Percentiles rank a stretch among this genome's conserved stretches.
Conservation (phyloP, 2,329 filamentous ascomycete genomes). For the Periconia digitata region DNA sequence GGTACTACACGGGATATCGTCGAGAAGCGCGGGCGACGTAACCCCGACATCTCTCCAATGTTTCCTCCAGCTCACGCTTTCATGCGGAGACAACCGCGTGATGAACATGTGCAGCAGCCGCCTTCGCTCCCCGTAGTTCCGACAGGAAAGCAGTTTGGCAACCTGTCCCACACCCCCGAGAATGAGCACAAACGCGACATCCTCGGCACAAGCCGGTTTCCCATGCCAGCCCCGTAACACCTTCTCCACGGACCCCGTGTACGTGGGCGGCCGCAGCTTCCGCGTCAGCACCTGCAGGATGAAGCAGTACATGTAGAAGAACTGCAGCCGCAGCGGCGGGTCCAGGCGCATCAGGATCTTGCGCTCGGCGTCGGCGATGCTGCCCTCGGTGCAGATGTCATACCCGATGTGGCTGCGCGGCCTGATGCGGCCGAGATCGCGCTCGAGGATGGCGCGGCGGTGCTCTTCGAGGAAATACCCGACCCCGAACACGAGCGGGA, state of each 20-base stretch:
- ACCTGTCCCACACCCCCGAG: conserved; percentile 38
- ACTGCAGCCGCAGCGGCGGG: conserved; percentile 35
- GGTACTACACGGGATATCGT: conserved; percentile 38
- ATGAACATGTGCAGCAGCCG: conserved; percentile 36
- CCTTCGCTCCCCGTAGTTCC: conserved; percentile 34
- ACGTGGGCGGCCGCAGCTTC: conserved; percentile 33
- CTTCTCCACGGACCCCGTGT: conserved; percentile 31
- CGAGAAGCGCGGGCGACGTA: conserved; percentile 35
- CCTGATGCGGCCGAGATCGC: conserved; percentile 37
- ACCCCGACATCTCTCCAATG: conserved; percentile 40
- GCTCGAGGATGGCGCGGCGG: conserved; percentile 30
- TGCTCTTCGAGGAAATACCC: conserved; percentile 42
- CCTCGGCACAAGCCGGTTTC: conserved; percentile 36
- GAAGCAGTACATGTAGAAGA: conserved; percentile 43
- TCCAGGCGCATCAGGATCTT: conserved; percentile 35
- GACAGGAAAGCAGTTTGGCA: conserved; percentile 36
- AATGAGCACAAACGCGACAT: conserved; percentile 39
- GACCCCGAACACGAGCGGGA: conserved; percentile 40
- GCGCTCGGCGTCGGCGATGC: conserved; percentile 30
- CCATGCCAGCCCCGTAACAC: conserved; percentile 35
- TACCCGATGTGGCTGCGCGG: conserved; percentile 37
- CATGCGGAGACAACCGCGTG: conserved; percentile 38
- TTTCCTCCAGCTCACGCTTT: conserved; percentile 35
- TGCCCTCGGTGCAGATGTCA: conserved; percentile 34
- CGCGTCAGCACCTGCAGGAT: conserved; percentile 36